Evolutionary conservation across 306 rosid genomes (phyloP).

Genomic region (Calophaca sinica): DNA sequence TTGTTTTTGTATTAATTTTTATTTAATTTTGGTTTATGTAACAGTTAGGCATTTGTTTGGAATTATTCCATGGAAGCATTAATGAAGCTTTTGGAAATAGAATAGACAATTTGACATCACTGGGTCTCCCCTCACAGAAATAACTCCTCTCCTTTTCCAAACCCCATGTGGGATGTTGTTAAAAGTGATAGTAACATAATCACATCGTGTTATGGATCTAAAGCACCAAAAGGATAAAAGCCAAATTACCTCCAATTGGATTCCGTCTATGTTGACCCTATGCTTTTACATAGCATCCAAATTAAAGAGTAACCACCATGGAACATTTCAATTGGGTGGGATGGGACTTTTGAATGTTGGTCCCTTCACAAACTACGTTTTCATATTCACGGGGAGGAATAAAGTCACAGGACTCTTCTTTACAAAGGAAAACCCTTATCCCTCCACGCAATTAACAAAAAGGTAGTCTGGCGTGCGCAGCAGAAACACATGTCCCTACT

Average conservation of each 20-base stretch:
- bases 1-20: neutral
- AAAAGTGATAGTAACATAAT: constrained; percentile 58
- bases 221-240: constrained; percentile 35
- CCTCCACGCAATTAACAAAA: constrained; percentile 17
- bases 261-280: constrained; percentile 44
- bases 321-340: too few relatives aligned
- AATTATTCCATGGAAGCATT: constrained; percentile 27
- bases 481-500: neutral
- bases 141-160: constrained; percentile 2
- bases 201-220: constrained; percentile 45
- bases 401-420: constrained; percentile 30
- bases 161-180: constrained; percentile 55
- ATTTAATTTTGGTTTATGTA: neutral
- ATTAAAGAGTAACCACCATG: constrained; percentile 45
- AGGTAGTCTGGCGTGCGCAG: neutral
- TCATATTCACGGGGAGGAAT: constrained; percentile 41
- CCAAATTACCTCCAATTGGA: constrained; percentile 33
- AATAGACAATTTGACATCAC: neutral
- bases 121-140: too few relatives aligned
- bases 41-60: neutral
- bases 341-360: constrained; percentile 48
- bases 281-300: constrained; percentile 39
- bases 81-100: constrained; percentile 26
- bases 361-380: constrained; percentile 44
- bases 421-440: constrained; percentile 18